Base-by-base conservation (phyloP, 2,329 filamentous ascomycete genomes). In the Myrmaecium sp. region DNA sequence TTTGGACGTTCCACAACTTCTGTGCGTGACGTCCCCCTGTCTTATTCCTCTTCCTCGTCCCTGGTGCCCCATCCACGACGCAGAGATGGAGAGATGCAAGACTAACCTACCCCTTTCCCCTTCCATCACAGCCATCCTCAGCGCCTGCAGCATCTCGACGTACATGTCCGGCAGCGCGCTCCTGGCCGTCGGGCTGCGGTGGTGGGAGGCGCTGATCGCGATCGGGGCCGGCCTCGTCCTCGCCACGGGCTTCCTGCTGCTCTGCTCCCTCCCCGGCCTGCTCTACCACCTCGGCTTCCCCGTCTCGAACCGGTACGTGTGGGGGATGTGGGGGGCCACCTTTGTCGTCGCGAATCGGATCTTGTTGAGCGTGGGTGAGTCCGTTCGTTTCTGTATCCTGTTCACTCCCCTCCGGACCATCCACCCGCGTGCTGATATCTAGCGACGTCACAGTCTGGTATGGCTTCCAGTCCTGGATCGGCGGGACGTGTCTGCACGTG, bases 41-140 rank as follows among this genome's bases (percentile, higher is more conserved):
- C n/a, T n/a, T n/a, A n/a, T n/a, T n/a, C n/a, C n/a, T n/a, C n/a
- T n/a, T n/a, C n/a, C n/a, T n/a, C n/a, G n/a, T n/a, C n/a, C n/a
- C n/a, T n/a, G n/a, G n/a, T n/a, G n/a, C n/a, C n/a, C n/a, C n/a
- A 15, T 43, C 21, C 8, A 6, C 3, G 4, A 14, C 13, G 5
- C 15, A 14, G 1, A 10, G 18, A 33, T 13, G n/a, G 14, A 9
- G 12, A 20, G n/a, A 11, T n/a, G n/a, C 18, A 2, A 16, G n/a
- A n/a, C n/a, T n/a, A n/a, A n/a, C n/a, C n/a, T n/a, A n/a, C n/a
- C n/a, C n/a, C n/a, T n/a, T n/a, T n/a, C n/a, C n/a, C n/a, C n/a
- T n/a, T n/a, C n/a, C n/a, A n/a, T n/a, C n/a, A 3, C 16, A 58
- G 55, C 56, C 57, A 42, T 62, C n/a, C 36, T 63, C 23, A 52